Evolutionary conservation across 2,329 filamentous ascomycete genomes (phyloP).

Genomic region (Phyllosticta citrichinensis): DNA sequence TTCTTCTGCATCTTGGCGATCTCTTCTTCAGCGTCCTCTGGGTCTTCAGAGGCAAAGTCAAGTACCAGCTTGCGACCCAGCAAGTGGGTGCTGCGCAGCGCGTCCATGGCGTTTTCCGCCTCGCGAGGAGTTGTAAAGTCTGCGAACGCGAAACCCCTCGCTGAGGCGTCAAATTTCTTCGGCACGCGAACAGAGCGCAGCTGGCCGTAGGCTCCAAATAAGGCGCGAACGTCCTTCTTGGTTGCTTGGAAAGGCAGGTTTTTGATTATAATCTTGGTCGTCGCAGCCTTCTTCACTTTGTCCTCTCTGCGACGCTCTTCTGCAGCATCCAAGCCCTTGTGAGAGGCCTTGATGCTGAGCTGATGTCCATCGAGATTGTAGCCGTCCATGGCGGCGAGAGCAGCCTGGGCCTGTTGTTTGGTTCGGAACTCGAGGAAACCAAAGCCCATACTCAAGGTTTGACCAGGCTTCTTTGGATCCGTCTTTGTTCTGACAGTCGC

Average conservation of each 20-base stretch:
- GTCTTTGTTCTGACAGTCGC: constrained; percentile 87
- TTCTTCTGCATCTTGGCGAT: constrained; percentile 97
- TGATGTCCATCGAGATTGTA: constrained; percentile 79
- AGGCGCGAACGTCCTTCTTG: constrained; percentile 79
- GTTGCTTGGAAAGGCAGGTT: constrained; percentile 93
- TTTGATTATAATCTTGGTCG: constrained; percentile 94
- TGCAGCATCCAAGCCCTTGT: constrained; percentile 77
- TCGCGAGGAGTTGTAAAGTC: constrained; percentile 89
- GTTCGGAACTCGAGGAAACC: constrained; percentile 85
- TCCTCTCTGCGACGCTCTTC: constrained; percentile 79
- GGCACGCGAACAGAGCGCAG: constrained; percentile 87
- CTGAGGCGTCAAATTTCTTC: constrained; percentile 82
- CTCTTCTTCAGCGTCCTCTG: constrained; percentile 87
- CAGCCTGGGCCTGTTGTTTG: constrained; percentile 68
- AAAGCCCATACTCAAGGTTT: constrained; percentile 92
- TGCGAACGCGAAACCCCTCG: constrained; percentile 92
- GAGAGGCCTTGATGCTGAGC: constrained; percentile 74
- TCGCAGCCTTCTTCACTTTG: constrained; percentile 66
- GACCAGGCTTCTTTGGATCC: constrained; percentile 81
- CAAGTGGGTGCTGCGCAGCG: constrained; percentile 85
- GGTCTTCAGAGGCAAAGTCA: constrained; percentile 82
- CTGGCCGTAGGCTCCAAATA: constrained; percentile 86
- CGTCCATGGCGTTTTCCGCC: constrained; percentile 81
- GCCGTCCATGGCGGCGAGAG: constrained; percentile 77
- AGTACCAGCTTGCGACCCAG: constrained; percentile 81